Percentiles rank a stretch among this genome's conserved stretches.
Conservation (phyloP, 306 rosid genomes). For the Cucumis sativus region DNA sequence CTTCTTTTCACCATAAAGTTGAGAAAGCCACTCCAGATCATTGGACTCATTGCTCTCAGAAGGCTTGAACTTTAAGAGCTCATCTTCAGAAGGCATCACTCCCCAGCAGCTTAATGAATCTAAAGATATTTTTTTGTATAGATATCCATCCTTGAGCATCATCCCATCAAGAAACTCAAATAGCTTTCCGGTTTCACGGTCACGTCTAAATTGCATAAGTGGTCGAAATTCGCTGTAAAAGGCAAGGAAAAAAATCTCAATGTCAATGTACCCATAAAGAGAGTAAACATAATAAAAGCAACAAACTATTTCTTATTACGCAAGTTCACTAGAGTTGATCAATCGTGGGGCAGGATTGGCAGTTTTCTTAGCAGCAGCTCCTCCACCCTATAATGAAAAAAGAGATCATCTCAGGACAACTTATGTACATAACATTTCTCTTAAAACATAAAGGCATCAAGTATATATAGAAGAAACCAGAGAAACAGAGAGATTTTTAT, state of each 20-base stretch:
- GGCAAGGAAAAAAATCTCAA: slow-evolving; percentile 5
- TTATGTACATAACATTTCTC: neutral
- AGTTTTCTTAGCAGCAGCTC: slow-evolving; percentile 41
- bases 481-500: neutral
- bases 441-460: neutral
- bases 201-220: slow-evolving; percentile 55
- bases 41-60: slow-evolving; percentile 51
- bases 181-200: slow-evolving; percentile 55
- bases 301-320: slow-evolving; percentile 31
- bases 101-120: slow-evolving; percentile 87
- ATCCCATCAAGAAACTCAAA: slow-evolving; percentile 66
- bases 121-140: slow-evolving; percentile 58
- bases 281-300: neutral
- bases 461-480: neutral
- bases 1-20: slow-evolving; percentile 66
- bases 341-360: slow-evolving; percentile 68
- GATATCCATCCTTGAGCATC: slow-evolving; percentile 80
- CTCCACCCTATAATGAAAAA: slow-evolving; percentile 61
- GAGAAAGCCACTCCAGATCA: slow-evolving; percentile 79
- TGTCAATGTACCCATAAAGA: slow-evolving; percentile 4
- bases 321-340: slow-evolving; percentile 86
- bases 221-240: slow-evolving; percentile 76
- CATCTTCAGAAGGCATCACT: slow-evolving; percentile 73
- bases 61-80: slow-evolving; percentile 53
- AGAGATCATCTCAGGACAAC: neutral